These are phyloP conservation scores for Passiflora organensis DNA, from an alignment of 345 rosid genomes.

Conservation along the genomic window DNA sequence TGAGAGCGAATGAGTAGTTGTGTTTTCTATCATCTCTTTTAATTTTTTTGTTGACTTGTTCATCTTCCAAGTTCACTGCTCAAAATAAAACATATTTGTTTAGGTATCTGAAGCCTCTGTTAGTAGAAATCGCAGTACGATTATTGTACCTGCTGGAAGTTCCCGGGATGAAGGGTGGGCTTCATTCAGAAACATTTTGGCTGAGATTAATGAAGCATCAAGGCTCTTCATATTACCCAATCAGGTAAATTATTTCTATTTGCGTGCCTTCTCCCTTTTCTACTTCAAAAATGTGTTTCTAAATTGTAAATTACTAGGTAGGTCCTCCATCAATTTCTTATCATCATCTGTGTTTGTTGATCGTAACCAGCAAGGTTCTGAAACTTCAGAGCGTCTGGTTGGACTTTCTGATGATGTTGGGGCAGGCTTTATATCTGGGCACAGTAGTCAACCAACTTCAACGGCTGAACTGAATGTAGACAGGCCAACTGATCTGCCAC, in stretches of 20 bases:
- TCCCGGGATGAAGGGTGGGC: slow-evolving; percentile 94
- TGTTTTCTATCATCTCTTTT: not conserved
- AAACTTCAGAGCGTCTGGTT: slow-evolving; percentile 61
- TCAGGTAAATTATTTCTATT: slow-evolving; percentile 46
- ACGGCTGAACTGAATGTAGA: slow-evolving; percentile 69
- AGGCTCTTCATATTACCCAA: slow-evolving; percentile 60
- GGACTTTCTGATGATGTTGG: slow-evolving; percentile 99
- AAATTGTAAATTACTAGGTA: not conserved
- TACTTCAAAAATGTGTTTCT: not conserved
- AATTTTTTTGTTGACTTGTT: not conserved
- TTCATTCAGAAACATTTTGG: slow-evolving; percentile 86
- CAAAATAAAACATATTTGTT: slow-evolving; percentile 4
- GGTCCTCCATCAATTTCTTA: slow-evolving; percentile 11
- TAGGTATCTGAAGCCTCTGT: slow-evolving; percentile 98
- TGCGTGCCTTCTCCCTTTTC: slow-evolving; percentile 12
- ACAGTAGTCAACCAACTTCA: slow-evolving; percentile 63
- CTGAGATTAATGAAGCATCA: slow-evolving; percentile 83
- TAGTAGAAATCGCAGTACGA: slow-evolving; percentile 90
- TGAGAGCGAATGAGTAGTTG: too few relatives aligned
- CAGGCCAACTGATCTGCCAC: slow-evolving; percentile 57
- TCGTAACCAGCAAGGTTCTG: slow-evolving; percentile 58
- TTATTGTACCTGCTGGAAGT: slow-evolving; percentile 91
- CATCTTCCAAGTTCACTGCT: not conserved
- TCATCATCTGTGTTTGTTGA: slow-evolving; percentile 12
- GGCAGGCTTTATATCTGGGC: slow-evolving; percentile 98